A percentile compares a stretch with the other conserved stretches of the same genome.
These are phyloP conservation scores for Xylaria bambusicola DNA, from an alignment of 495 filamentous ascomycete species.

Conservation along the genomic window DNA sequence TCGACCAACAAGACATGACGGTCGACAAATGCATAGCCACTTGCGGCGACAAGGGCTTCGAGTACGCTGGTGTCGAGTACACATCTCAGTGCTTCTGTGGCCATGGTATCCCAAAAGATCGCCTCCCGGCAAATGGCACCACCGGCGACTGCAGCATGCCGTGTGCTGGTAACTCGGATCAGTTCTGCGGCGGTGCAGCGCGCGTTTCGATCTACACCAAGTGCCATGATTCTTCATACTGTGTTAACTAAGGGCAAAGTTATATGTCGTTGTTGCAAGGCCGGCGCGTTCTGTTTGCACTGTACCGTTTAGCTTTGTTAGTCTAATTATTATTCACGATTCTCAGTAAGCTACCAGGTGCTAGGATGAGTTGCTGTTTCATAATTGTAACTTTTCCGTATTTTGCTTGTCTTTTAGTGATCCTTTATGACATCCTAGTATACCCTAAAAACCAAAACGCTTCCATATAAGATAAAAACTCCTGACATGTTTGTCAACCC, in stretches of 20 bases:
- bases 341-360: no score
- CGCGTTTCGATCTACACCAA: conserved; percentile 24
- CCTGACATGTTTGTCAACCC: not conserved
- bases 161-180: conserved; percentile 30
- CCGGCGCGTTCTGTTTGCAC: no score
- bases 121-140: conserved; percentile 11
- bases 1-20: conserved; percentile 44
- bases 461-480: not conserved
- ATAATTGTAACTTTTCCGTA: no score
- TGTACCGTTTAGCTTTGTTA: no score
- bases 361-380: no score
- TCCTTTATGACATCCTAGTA: no score
- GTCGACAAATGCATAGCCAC: conserved; percentile 52
- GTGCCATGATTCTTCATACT: conserved; percentile 2
- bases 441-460: not conserved
- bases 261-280: no score
- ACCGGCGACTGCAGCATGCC: conserved; percentile 27
- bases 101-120: conserved; percentile 25
- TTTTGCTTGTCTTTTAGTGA: no score
- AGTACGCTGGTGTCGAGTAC: conserved; percentile 58
- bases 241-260: not conserved
- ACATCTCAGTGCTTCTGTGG: conserved; percentile 60
- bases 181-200: conserved; percentile 33
- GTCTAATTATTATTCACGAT: no score
- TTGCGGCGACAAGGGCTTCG: conserved; percentile 41